phyloP scores from a whole-genome alignment of 2,329 filamentous ascomycete genomes.

The Paecilomyces sp. region DNA sequence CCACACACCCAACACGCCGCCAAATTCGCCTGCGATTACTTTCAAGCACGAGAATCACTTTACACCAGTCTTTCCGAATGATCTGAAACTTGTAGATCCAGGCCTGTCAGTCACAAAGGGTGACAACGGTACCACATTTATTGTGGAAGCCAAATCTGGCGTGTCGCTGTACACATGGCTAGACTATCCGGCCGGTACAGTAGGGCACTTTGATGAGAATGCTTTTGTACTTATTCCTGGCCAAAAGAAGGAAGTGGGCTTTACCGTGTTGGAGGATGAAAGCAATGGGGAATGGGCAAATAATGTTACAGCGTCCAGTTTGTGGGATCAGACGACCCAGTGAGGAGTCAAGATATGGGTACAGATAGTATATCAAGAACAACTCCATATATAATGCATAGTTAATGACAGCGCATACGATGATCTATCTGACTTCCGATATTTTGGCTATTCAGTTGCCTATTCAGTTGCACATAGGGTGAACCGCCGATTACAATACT shows the following conservation, averaged over 20 bases:
- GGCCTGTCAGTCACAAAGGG: slow-evolving; percentile 34
- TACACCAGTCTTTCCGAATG: slow-evolving; percentile 39
- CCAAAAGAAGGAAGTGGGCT: slow-evolving; percentile 39
- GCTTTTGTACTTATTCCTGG: slow-evolving; percentile 44
- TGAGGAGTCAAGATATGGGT: background rate
- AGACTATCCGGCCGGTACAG: slow-evolving; percentile 42
- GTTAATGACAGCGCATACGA: background rate
- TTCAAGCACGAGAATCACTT: slow-evolving; percentile 48
- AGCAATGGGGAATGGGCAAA: slow-evolving; percentile 37
- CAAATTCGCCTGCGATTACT: slow-evolving; percentile 20
- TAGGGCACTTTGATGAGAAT: slow-evolving; percentile 49
- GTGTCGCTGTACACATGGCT: slow-evolving; percentile 51
- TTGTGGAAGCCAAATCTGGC: slow-evolving; percentile 40
- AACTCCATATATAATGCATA: background rate
- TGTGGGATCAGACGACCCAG: slow-evolving; percentile 42
- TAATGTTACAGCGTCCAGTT: slow-evolving; percentile 44
- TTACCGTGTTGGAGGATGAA: slow-evolving; percentile 40
- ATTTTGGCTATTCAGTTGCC: too few relatives aligned
- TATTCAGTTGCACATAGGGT: too few relatives aligned
- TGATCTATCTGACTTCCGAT: too few relatives aligned
- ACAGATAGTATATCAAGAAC: background rate
- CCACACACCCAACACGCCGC: slow-evolving; percentile 38
- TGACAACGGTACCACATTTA: slow-evolving; percentile 30
- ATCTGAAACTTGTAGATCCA: slow-evolving; percentile 44
- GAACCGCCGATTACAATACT: background rate